Percentiles rank a stretch among this genome's conserved stretches.
phyloP scores from a whole-genome alignment of 345 rosid genomes.

The Salix suchowensis region DNA sequence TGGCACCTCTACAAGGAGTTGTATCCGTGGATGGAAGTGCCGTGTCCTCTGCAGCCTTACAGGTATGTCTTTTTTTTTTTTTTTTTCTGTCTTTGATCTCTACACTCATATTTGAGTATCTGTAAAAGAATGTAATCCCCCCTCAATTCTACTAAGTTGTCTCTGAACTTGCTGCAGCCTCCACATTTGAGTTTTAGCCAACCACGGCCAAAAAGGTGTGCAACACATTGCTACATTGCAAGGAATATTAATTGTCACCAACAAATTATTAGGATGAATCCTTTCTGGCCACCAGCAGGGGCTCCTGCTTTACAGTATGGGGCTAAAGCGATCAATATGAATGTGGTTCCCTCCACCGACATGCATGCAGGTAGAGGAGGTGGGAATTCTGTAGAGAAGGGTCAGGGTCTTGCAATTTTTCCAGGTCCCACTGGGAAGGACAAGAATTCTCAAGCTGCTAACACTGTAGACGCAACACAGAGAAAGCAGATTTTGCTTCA shows the following conservation, averaged over 20 bases:
- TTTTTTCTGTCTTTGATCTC: not conserved
- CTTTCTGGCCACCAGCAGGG: constrained; percentile 85
- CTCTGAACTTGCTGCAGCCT: constrained; percentile 36
- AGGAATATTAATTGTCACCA: constrained; percentile 66
- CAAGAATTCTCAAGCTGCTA: constrained; percentile 51
- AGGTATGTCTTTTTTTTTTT: constrained; percentile 36
- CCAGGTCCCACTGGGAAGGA: constrained; percentile 48
- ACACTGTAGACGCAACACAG: constrained; percentile 53
- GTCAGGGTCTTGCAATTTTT: constrained; percentile 42
- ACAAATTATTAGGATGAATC: constrained; percentile 75
- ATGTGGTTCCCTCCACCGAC: constrained; percentile 70
- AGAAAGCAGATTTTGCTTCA: constrained; percentile 84
- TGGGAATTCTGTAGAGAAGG: constrained; percentile 53
- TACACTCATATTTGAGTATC: not conserved
- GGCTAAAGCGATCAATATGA: constrained; percentile 68
- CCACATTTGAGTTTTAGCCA: constrained; percentile 68
- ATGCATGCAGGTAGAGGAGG: constrained; percentile 58
- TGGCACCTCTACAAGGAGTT: constrained; percentile 89
- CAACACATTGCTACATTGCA: constrained; percentile 91
- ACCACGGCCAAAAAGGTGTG: constrained; percentile 85
- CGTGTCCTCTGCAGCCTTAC: constrained; percentile 66
- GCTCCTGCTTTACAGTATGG: constrained; percentile 75
- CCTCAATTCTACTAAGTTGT: not conserved
- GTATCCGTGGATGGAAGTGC: constrained; percentile 73
- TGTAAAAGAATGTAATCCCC: not conserved